phyloP scores from a whole-genome alignment of 2,329 filamentous ascomycete genomes.

The Myriangium duriaei region DNA sequence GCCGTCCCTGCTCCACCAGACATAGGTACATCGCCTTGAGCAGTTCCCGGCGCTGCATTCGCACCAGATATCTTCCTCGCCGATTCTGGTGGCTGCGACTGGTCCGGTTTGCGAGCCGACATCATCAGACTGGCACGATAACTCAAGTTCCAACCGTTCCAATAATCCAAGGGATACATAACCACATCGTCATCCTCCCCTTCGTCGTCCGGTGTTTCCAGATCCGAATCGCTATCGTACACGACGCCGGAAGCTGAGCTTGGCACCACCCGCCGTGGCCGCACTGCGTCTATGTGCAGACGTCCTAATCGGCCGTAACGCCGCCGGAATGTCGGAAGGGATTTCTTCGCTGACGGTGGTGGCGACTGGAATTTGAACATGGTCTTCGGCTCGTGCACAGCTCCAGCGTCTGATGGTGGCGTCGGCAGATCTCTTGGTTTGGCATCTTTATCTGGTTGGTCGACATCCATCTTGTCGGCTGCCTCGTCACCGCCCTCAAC shows the following conservation, averaged over 20 bases:
- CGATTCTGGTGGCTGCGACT: slow-evolving; percentile 3
- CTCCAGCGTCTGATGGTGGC: slow-evolving; percentile 14
- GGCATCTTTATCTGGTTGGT: neutral
- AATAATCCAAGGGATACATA: slow-evolving; percentile 64
- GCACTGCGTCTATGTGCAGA: slow-evolving; percentile 63
- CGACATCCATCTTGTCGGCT: slow-evolving; percentile 20
- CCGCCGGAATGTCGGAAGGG: slow-evolving; percentile 58
- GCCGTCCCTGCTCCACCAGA: slow-evolving; percentile 11
- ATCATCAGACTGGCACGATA: slow-evolving; percentile 40
- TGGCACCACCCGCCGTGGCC: slow-evolving; percentile 16
- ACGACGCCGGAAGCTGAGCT: slow-evolving; percentile 20
- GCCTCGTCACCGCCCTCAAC: slow-evolving; percentile 27
- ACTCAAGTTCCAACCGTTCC: slow-evolving; percentile 43
- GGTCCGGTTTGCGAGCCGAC: slow-evolving; percentile 8
- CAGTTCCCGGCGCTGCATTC: neutral
- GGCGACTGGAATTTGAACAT: slow-evolving; percentile 14
- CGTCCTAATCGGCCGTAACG: slow-evolving; percentile 75
- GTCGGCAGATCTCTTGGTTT: slow-evolving; percentile 13
- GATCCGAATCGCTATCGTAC: slow-evolving; percentile 61
- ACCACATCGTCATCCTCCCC: slow-evolving; percentile 68
- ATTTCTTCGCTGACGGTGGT: slow-evolving; percentile 10
- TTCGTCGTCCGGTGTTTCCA: slow-evolving; percentile 53
- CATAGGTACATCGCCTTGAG: slow-evolving; percentile 11
- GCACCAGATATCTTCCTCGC: slow-evolving; percentile 11
- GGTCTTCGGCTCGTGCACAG: slow-evolving; percentile 16